Percentiles rank a stretch among this genome's conserved stretches.
phyloP scores from a whole-genome alignment of 345 rosid species.

The Eucalyptus sp. region DNA sequence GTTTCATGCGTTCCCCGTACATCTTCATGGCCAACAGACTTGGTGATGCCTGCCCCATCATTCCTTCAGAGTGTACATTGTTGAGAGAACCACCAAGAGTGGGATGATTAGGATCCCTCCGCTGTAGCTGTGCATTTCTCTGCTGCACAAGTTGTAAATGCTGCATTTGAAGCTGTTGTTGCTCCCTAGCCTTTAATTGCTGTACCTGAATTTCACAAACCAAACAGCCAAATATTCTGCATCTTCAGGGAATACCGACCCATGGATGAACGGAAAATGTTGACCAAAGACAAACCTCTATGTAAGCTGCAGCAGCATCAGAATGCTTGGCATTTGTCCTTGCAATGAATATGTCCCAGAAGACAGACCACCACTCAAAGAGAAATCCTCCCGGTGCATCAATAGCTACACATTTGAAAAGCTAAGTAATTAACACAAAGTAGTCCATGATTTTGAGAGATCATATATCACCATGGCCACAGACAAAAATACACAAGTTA shows the following conservation, averaged over 20 bases:
- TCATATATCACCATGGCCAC: not conserved
- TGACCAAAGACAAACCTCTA: slow-evolving; percentile 32
- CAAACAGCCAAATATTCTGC: not conserved
- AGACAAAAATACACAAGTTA: not conserved
- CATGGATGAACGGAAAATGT: not conserved
- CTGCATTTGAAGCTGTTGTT: slow-evolving; percentile 48
- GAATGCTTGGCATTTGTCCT: slow-evolving; percentile 69
- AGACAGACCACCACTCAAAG: slow-evolving; percentile 77
- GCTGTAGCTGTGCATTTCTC: slow-evolving; percentile 41
- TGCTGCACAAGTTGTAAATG: slow-evolving; percentile 55
- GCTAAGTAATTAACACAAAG: not conserved
- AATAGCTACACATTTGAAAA: slow-evolving; percentile 28
- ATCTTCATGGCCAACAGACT: slow-evolving; percentile 51
- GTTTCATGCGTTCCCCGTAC: slow-evolving; percentile 49
- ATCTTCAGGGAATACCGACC: not conserved
- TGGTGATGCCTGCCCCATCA: slow-evolving; percentile 45
- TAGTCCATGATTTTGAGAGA: not conserved
- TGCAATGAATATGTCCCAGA: slow-evolving; percentile 73
- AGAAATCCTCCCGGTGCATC: slow-evolving; percentile 78
- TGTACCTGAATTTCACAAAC: slow-evolving; percentile 22
- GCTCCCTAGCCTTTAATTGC: slow-evolving; percentile 45
- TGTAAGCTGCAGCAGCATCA: slow-evolving; percentile 52
- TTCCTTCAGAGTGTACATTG: slow-evolving; percentile 39
- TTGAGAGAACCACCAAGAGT: slow-evolving; percentile 28
- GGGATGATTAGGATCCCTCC: slow-evolving; percentile 42